These are phyloP conservation scores for Boletus reticulatus DNA, from an alignment of 768 basidiomycete species.

Conservation along the genomic window DNA sequence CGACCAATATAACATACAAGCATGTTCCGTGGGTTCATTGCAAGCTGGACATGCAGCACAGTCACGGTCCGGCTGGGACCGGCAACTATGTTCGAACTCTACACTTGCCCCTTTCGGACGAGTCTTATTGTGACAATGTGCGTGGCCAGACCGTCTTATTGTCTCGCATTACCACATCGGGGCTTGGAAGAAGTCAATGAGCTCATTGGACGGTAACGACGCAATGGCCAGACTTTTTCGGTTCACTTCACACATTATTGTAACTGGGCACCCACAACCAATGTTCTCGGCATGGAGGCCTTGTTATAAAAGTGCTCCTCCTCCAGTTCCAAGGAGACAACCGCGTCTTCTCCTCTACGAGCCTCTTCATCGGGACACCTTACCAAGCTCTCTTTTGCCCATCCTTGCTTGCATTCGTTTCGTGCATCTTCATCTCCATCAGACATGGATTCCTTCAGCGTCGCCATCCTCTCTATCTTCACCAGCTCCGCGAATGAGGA, in stretches of 20 bases:
- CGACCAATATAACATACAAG: neutral
- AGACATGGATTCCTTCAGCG: constrained; percentile 24
- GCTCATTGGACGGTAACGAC: neutral
- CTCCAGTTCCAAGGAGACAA: constrained; percentile 10
- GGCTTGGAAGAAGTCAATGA: neutral
- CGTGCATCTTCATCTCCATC: neutral
- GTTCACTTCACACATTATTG: neutral
- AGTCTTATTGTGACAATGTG: constrained; percentile 16
- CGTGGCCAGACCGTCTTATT: constrained; percentile 14
- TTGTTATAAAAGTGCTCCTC: constrained; percentile 16
- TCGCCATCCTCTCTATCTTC: constrained; percentile 13
- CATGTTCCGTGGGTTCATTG: neutral
- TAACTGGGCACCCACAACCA: neutral
- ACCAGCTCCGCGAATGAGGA: constrained; percentile 4
- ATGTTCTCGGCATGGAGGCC: neutral
- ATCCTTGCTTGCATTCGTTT: neutral
- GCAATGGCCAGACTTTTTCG: neutral
- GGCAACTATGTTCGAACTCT: constrained; percentile 6
- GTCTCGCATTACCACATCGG: constrained; percentile 12
- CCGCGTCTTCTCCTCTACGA: neutral
- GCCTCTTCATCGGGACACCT: neutral
- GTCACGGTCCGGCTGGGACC: neutral
- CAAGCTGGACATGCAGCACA: no score
- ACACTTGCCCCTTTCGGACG: constrained; percentile 19
- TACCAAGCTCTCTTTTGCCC: neutral